These are phyloP conservation scores for Perkinsus olseni DNA, from an alignment of 169 alveolate genomes.

Conservation along the genomic window DNA sequence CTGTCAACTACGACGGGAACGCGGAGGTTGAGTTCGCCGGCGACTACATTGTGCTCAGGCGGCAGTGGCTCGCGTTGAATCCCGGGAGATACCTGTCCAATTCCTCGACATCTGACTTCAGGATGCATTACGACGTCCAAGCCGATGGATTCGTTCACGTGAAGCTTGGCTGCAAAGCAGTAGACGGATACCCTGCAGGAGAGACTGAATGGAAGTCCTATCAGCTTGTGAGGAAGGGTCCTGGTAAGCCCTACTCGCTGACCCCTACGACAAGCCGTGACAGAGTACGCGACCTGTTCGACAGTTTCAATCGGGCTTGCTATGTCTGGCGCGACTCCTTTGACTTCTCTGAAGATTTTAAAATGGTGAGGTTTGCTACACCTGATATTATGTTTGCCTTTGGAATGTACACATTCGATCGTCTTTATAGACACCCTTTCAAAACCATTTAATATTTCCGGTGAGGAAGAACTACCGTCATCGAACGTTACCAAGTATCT, in stretches of 20 bases:
- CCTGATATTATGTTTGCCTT: neutral
- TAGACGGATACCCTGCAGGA: too few species aligned
- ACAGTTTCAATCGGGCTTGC: neutral
- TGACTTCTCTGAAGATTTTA: neutral
- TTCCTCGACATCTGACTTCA: neutral
- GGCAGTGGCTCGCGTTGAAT: neutral
- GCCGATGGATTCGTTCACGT: neutral
- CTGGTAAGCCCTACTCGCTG: neutral
- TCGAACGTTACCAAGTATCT: too few species aligned
- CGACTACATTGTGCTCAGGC: neutral
- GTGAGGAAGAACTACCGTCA: too few species aligned
- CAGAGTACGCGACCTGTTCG: neutral
- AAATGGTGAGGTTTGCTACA: neutral
- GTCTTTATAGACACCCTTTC: neutral
- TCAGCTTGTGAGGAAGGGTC: neutral
- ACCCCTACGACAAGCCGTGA: neutral
- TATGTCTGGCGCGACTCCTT: neutral
- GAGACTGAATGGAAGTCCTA: neutral
- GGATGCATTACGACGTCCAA: neutral
- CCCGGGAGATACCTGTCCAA: neutral
- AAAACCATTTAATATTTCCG: too few species aligned
- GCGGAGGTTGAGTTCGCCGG: neutral
- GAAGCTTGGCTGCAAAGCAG: too few species aligned
- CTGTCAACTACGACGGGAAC: neutral
- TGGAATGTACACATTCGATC: neutral